A percentile compares a stretch with the other conserved stretches of the same genome.
phyloP scores from a whole-genome alignment of 495 filamentous ascomycete species.

The Penicillium manginii region DNA sequence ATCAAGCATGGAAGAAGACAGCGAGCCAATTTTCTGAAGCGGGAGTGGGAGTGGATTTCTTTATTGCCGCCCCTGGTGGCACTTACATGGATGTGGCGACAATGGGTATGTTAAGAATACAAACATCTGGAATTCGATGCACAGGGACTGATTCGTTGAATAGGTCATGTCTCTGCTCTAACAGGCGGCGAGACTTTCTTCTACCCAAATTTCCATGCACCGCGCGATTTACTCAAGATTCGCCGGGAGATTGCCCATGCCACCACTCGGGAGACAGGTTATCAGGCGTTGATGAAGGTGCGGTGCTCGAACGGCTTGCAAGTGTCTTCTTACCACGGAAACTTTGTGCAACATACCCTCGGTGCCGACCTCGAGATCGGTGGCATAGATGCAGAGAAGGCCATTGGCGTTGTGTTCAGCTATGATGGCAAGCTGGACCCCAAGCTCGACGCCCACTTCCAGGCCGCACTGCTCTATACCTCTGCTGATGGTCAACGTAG shows the following conservation, averaged over 20 bases:
- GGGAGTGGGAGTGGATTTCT: conserved; percentile 90
- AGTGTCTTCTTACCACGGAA: conserved; percentile 90
- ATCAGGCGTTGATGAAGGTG: conserved; percentile 97
- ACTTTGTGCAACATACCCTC: conserved; percentile 93
- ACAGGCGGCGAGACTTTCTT: conserved; percentile 94
- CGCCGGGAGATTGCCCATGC: conserved; percentile 84
- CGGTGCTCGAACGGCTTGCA: conserved; percentile 96
- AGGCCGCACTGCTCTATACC: conserved; percentile 92
- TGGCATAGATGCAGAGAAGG: conserved; percentile 90
- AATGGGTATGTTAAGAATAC: conserved; percentile 64
- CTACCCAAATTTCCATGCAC: conserved; percentile 92
- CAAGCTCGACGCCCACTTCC: conserved; percentile 97
- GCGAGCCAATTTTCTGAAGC: conserved; percentile 87
- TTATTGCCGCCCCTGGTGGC: conserved; percentile 85
- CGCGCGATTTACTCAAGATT: conserved; percentile 82
- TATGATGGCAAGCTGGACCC: conserved; percentile 97
- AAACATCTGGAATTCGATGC: background rate
- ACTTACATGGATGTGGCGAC: conserved; percentile 95
- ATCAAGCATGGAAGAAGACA: conserved; percentile 79
- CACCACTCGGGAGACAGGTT: conserved; percentile 90
- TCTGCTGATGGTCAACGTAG: conserved; percentile 87
- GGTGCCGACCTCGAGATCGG: conserved; percentile 96
- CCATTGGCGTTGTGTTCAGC: conserved; percentile 87
- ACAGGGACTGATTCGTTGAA: conserved; percentile 16
- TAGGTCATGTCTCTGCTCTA: conserved; percentile 49